phyloP scores from a whole-genome alignment of 2,329 filamentous ascomycete genomes.

The Sarocladium kiliense region DNA sequence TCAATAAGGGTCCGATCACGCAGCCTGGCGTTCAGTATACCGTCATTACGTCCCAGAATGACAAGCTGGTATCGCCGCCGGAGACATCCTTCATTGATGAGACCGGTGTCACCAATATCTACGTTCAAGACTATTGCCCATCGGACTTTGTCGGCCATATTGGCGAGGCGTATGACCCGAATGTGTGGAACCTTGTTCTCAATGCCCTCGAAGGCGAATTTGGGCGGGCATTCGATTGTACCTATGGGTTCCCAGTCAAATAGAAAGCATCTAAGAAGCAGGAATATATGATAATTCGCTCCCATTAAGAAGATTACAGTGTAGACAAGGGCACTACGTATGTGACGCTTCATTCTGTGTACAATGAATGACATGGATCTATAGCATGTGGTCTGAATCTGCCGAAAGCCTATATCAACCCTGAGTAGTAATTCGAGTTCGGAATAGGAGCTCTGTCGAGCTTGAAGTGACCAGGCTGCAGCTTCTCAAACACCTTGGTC shows the following conservation, averaged over 20 bases:
- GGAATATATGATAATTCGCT: too few relatives aligned
- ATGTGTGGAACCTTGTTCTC: conserved; percentile 15
- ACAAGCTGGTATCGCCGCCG: conserved; percentile 13
- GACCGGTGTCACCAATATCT: conserved; percentile 14
- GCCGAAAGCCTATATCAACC: too few relatives aligned
- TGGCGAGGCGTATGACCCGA: conserved; percentile 11
- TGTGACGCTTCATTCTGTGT: too few relatives aligned
- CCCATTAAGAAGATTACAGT: too few relatives aligned
- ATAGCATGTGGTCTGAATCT: too few relatives aligned
- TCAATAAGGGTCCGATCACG: conserved; percentile 15
- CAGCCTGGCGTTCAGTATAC: conserved; percentile 13
- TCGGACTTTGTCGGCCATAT: conserved; percentile 13
- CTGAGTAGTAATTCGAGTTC: neutral
- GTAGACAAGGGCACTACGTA: too few relatives aligned
- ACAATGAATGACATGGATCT: too few relatives aligned
- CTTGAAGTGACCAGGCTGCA: conserved; percentile 26
- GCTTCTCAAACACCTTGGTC: conserved; percentile 25
- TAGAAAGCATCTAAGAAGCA: too few relatives aligned
- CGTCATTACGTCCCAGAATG: conserved; percentile 12
- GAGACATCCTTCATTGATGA: conserved; percentile 14
- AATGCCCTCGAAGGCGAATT: conserved; percentile 14
- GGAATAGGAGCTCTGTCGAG: conserved; percentile 12
- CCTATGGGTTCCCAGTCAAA: conserved; percentile 1
- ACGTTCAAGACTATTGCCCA: conserved; percentile 14
- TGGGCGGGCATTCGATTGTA: conserved; percentile 9